Evolutionary conservation across 441 rosid species (phyloP).

Genomic region (Cnidoscolus chayamansa): DNA sequence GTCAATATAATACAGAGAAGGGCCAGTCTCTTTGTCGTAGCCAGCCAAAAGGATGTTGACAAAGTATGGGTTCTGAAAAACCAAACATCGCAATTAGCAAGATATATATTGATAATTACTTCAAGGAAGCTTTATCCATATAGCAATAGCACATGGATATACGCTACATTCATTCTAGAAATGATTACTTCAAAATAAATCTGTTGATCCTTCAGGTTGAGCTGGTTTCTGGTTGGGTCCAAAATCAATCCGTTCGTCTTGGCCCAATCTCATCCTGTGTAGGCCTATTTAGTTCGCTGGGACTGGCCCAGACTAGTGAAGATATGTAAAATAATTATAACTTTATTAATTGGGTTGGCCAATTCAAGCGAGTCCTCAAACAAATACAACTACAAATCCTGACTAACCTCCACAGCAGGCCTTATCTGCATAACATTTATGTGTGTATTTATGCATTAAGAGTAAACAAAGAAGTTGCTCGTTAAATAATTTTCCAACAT

Average conservation of each 20-base stretch:
- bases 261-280: too few relatives aligned
- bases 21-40: conserved; percentile 86
- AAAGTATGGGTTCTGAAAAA: conserved; percentile 67
- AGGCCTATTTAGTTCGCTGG: too few relatives aligned
- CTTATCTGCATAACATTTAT: neutral
- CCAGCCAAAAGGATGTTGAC: conserved; percentile 97
- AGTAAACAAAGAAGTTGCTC: neutral
- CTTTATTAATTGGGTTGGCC: too few relatives aligned
- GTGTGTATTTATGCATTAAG: neutral
- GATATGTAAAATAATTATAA: too few relatives aligned
- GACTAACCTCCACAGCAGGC: too few relatives aligned
- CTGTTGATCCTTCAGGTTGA: neutral
- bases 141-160: neutral
- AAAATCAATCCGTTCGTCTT: too few relatives aligned
- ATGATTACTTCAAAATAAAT: neutral
- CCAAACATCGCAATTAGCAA: conserved; percentile 1
- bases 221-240: neutral
- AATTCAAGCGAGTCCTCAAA: too few relatives aligned
- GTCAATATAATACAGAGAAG: conserved; percentile 89
- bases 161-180: neutral
- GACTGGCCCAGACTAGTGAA: too few relatives aligned
- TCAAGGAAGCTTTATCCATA: neutral
- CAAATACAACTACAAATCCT: too few relatives aligned
- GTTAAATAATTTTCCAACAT: too few relatives aligned
- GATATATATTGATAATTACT: neutral